These are phyloP conservation scores for Pythium aristosporum DNA, from an alignment of 352 stramenopile genomes.

Conservation along the genomic window DNA sequence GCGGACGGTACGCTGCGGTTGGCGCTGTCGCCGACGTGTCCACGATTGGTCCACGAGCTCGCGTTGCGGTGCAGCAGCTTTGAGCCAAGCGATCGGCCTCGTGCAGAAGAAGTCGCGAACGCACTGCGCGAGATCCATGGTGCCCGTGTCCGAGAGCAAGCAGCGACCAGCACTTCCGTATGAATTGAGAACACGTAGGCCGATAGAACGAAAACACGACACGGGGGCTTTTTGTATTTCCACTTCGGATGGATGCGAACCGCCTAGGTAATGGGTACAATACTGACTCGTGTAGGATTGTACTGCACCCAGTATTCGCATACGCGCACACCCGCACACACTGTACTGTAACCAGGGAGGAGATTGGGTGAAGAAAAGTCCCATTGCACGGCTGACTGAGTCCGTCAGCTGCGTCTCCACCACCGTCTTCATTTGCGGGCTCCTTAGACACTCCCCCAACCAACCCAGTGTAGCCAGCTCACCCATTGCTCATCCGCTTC, in stretches of 20 bases:
- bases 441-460: too few species aligned
- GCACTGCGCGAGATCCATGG: not conserved
- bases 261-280: not conserved
- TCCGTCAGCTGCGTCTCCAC: too few species aligned
- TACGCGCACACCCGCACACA: too few species aligned
- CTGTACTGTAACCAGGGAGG: too few species aligned
- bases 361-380: too few species aligned
- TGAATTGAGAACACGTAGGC: not conserved
- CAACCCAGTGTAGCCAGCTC: too few species aligned
- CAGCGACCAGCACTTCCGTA: not conserved
- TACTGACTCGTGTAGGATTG: too few species aligned
- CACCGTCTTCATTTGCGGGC: too few species aligned
- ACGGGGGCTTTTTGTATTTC: too few species aligned
- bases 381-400: too few species aligned
- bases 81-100: constrained; percentile 2
- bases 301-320: too few species aligned
- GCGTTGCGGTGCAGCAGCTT: constrained; percentile 9
- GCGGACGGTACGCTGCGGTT: constrained; percentile 9
- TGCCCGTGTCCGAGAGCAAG: not conserved
- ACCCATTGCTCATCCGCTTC: too few species aligned
- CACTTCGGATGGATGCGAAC: not conserved
- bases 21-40: constrained; percentile 2
- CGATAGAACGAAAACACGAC: not conserved
- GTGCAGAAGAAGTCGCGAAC: not conserved
- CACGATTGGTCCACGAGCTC: not conserved